A percentile compares a stretch with the other conserved stretches of the same genome.
Evolutionary conservation across 257 asterid species (phyloP).

Genomic region (Datura wrightii): DNA sequence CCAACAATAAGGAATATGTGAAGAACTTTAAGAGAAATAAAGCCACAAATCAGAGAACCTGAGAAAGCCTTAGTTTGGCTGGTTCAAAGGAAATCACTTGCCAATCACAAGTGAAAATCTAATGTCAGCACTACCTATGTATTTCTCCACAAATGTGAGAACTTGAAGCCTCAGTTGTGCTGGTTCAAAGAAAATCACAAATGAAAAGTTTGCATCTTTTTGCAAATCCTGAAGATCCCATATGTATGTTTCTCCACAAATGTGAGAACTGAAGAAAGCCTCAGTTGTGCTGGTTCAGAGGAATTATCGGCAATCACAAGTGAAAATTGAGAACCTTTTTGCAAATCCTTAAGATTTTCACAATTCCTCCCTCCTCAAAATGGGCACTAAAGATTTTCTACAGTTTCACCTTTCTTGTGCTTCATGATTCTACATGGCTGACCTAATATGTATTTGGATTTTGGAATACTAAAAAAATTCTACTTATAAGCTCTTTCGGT

Average conservation of each 20-base stretch:
- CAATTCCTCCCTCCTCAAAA: not conserved
- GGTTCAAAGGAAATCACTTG: conserved; percentile 17
- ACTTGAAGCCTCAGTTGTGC: conserved; percentile 7
- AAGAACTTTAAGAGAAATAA: conserved; percentile 5
- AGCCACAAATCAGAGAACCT: not conserved
- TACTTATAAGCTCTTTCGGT: not conserved
- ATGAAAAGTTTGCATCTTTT: not conserved
- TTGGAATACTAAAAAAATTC: not conserved
- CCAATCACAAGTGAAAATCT: conserved; percentile 24
- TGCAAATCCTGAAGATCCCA: not conserved
- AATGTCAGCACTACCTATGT: not conserved
- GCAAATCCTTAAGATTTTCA: not conserved
- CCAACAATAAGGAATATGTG: not conserved
- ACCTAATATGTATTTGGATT: not conserved
- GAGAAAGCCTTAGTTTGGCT: conserved; percentile 6
- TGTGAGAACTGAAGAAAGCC: conserved; percentile 10
- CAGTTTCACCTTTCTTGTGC: conserved; percentile 4
- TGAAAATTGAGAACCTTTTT: not conserved
- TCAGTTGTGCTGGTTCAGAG: conserved; percentile 20
- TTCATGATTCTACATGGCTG: conserved; percentile 19
- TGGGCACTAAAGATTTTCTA: not conserved
- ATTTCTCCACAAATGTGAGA: conserved; percentile 3
- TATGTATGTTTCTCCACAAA: not conserved
- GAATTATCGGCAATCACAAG: not conserved
- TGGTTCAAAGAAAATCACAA: not conserved